Conservation (phyloP, 768 basidiomycete species). For the Termitomyces sp. region DNA sequence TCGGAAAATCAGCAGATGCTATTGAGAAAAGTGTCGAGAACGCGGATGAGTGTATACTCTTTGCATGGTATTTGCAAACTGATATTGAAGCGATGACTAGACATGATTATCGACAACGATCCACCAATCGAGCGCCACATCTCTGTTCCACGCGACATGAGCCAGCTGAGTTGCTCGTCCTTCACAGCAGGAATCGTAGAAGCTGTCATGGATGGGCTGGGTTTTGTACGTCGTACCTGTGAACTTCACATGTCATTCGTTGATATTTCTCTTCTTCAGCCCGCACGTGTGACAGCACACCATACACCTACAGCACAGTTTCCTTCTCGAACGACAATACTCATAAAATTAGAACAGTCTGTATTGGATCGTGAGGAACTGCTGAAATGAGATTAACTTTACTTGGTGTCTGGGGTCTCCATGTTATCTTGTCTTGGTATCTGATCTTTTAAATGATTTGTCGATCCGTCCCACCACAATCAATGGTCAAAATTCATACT, state of each 20-base stretch:
- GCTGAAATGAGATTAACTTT: conserved; percentile 42
- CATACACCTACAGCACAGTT: conserved; percentile 79
- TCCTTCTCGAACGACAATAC: conserved; percentile 88
- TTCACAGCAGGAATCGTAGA: conserved; percentile 97
- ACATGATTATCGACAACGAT: conserved; percentile 98
- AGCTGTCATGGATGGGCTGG: conserved; percentile 90
- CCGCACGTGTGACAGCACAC: conserved; percentile 95
- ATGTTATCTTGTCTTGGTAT: conserved; percentile 14
- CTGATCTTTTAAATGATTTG: not conserved
- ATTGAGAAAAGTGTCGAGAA: conserved; percentile 97
- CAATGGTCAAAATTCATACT: conserved; percentile 58
- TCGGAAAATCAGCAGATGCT: conserved; percentile 90
- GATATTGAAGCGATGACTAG: conserved; percentile 33
- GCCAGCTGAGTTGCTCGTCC: conserved; percentile 92
- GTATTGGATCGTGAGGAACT: conserved; percentile 93
- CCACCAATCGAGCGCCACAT: conserved; percentile 89
- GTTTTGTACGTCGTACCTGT: conserved; percentile 66
- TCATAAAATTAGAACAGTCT: conserved; percentile 92
- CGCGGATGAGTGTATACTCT: conserved; percentile 82
- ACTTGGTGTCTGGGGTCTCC: conserved; percentile 18
- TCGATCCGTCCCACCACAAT: conserved; percentile 27
- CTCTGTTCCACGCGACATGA: conserved; percentile 93
- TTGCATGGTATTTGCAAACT: not conserved
- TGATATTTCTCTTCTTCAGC: conserved; percentile 35
- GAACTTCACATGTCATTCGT: not conserved